phyloP scores from a whole-genome alignment of 2,329 filamentous ascomycete genomes.

The Colletotrichum tofieldiae region DNA sequence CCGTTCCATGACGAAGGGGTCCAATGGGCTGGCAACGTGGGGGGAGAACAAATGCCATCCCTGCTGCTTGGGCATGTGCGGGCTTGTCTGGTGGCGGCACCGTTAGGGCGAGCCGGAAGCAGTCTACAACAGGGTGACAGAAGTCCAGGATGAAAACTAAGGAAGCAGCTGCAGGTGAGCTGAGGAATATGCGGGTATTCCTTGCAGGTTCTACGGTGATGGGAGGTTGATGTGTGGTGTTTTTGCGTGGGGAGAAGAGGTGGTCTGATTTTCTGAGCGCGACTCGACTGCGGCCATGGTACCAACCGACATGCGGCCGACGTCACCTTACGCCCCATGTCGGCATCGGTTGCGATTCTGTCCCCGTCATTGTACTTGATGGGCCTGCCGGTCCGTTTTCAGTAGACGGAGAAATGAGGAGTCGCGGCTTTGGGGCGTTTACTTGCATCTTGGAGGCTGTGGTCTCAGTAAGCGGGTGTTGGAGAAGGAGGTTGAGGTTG shows the following conservation, averaged over 20 bases:
- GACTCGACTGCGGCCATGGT: conserved; percentile 24
- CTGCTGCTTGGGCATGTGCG: conserved; percentile 2
- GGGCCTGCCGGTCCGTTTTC: neutral
- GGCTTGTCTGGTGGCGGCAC: conserved; percentile 3
- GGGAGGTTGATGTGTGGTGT: conserved; percentile 22
- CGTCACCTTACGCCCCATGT: conserved; percentile 35
- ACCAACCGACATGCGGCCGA: conserved; percentile 28
- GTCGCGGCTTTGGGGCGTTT: neutral
- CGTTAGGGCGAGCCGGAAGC: conserved; percentile 14
- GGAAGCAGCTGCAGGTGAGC: conserved; percentile 29
- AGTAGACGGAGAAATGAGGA: neutral
- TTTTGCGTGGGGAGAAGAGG: conserved; percentile 33
- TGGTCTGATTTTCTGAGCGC: conserved; percentile 41
- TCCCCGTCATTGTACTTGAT: conserved; percentile 7
- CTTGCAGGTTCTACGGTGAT: conserved; percentile 2
- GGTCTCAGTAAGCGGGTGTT: conserved; percentile 21
- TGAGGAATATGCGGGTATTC: conserved; percentile 36
- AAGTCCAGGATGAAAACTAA: neutral
- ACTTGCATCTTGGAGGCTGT: conserved; percentile 12
- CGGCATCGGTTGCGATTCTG: conserved; percentile 3
- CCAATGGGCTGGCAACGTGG: conserved; percentile 20
- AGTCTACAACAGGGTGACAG: conserved; percentile 13
- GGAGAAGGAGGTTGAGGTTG: neutral
- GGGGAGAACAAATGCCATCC: conserved; percentile 3
- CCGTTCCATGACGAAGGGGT: neutral